Evolutionary conservation across 2,329 filamentous ascomycete genomes (phyloP).

Genomic region (Cryphonectria naterciae): DNA sequence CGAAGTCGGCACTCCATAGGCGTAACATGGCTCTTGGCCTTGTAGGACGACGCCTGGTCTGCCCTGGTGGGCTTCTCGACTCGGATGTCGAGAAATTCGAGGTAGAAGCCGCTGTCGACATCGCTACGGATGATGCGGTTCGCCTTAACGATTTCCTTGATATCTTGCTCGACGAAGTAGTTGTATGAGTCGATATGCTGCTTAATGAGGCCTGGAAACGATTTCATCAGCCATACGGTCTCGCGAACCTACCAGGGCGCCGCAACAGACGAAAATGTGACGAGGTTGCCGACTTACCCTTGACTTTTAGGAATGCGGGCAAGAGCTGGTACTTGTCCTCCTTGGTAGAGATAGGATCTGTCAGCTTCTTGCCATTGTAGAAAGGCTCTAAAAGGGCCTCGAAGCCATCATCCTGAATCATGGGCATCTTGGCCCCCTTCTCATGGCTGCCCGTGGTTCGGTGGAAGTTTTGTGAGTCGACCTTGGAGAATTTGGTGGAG

Average conservation of each 20-base stretch:
- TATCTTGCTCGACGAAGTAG: constrained; percentile 94
- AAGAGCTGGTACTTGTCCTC: constrained; percentile 96
- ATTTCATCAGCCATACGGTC: constrained; percentile 1
- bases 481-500: constrained; percentile 8
- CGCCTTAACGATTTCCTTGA: constrained; percentile 94
- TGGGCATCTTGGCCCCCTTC: constrained; percentile 49
- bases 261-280: not conserved
- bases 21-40: constrained; percentile 75
- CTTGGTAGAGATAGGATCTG: constrained; percentile 65
- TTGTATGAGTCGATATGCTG: constrained; percentile 99
- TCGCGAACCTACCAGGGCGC: not conserved
- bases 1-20: constrained; percentile 96
- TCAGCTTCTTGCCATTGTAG: constrained; percentile 70
- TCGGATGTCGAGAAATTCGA: constrained; percentile 91
- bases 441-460: constrained; percentile 7
- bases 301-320: constrained; percentile 97
- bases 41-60: constrained; percentile 57
- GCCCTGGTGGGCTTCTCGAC: constrained; percentile 80
- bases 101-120: constrained; percentile 88
- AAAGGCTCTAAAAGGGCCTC: constrained; percentile 69
- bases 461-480: not conserved
- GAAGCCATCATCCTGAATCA: constrained; percentile 61
- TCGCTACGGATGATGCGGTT: constrained; percentile 90
- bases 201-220: constrained; percentile 72
- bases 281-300: constrained; percentile 56